A percentile compares a stretch with the other conserved stretches of the same genome.
Evolutionary conservation across 2,329 filamentous ascomycete genomes (phyloP).

Genomic region (Mycocentrospora acerina): DNA sequence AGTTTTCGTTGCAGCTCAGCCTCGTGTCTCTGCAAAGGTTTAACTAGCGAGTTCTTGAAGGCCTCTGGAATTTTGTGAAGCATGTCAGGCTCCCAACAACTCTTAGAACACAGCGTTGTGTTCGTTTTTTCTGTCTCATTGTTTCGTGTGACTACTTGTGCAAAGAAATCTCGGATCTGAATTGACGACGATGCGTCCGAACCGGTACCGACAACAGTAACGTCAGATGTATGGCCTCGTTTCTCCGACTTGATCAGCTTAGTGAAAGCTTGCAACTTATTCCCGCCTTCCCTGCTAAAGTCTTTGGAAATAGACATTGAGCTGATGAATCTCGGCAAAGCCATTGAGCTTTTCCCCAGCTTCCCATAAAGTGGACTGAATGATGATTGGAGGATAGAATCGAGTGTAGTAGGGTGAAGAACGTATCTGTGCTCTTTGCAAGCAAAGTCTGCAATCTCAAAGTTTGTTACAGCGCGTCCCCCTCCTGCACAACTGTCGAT

Average conservation of each 20-base stretch:
- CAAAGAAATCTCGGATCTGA: neutral
- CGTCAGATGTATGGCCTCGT: no score
- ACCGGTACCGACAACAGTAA: no score
- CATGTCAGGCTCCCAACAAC: slow-evolving; percentile 5
- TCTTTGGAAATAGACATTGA: neutral
- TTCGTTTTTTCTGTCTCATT: neutral
- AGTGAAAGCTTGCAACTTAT: neutral
- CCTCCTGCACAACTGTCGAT: neutral
- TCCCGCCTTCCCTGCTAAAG: neutral
- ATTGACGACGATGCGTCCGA: neutral
- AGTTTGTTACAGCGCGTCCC: no score
- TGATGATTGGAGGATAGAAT: slow-evolving; percentile 8
- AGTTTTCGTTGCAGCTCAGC: neutral
- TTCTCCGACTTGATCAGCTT: no score
- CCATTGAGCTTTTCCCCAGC: no score
- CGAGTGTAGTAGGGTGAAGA: slow-evolving; percentile 12
- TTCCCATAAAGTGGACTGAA: slow-evolving; percentile 1
- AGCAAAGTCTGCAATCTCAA: no score
- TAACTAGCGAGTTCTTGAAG: no score
- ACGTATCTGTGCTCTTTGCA: slow-evolving; percentile 4
- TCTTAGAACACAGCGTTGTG: slow-evolving; percentile 1
- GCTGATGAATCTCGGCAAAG: no score
- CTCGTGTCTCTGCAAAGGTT: neutral
- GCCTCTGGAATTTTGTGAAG: neutral
- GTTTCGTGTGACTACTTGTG: slow-evolving; percentile 1